Conservation (phyloP, 1,139 yeast genomes). For the Nakaseomyces sp. region DNA sequence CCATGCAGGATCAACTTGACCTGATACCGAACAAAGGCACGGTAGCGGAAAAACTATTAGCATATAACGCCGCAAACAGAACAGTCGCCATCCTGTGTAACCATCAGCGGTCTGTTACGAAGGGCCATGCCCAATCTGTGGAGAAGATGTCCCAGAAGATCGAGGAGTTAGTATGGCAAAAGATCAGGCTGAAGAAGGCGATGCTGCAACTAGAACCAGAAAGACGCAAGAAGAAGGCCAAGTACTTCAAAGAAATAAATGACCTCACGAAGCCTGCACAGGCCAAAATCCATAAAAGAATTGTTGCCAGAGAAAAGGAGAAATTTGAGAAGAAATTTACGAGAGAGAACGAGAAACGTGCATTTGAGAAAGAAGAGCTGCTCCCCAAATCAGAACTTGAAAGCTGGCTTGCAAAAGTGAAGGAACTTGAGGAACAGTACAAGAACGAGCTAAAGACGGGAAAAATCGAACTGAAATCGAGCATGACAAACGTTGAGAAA, state of each 20-base stretch:
- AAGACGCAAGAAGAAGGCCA: slow-evolving; percentile 43
- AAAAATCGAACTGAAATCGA: slow-evolving; percentile 46
- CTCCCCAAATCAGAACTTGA: slow-evolving; percentile 49
- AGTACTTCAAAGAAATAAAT: slow-evolving; percentile 61
- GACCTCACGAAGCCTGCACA: slow-evolving; percentile 62
- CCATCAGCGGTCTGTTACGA: slow-evolving; percentile 89
- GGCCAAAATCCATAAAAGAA: slow-evolving; percentile 44
- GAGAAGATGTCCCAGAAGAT: slow-evolving; percentile 70
- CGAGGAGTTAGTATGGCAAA: slow-evolving; percentile 77
- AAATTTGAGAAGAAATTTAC: slow-evolving; percentile 57
- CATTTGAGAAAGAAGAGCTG: slow-evolving; percentile 46
- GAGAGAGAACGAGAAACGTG: slow-evolving; percentile 69
- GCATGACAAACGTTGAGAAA: slow-evolving; percentile 55
- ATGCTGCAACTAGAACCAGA: slow-evolving; percentile 56
- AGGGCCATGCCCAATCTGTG: slow-evolving; percentile 71
- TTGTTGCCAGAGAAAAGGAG: slow-evolving; percentile 53
- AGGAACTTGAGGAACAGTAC: slow-evolving; percentile 48
- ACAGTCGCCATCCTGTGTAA: slow-evolving; percentile 94
- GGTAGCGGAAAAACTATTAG: slow-evolving; percentile 76
- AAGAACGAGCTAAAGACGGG: slow-evolving; percentile 54
- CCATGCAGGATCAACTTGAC: slow-evolving; percentile 92
- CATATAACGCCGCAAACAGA: slow-evolving; percentile 89
- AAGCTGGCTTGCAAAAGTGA: slow-evolving; percentile 50
- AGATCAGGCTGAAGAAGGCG: slow-evolving; percentile 62
- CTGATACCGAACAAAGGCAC: slow-evolving; percentile 76